Evolutionary conservation across 306 rosid genomes (phyloP).

Genomic region (Pyrus communis): DNA sequence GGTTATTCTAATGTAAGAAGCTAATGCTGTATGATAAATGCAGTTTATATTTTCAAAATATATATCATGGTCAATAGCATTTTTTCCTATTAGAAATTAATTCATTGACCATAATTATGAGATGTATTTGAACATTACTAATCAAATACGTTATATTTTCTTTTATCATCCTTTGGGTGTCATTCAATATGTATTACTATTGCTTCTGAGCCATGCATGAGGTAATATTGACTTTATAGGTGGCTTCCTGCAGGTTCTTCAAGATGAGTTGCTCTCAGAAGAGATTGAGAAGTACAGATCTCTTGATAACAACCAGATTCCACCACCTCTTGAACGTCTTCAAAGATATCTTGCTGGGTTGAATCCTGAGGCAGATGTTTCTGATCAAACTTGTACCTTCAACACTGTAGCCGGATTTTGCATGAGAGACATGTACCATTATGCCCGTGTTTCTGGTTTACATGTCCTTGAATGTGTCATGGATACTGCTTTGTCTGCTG

Average conservation of each 20-base stretch:
- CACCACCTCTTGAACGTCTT: conserved; percentile 63
- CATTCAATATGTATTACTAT: background rate
- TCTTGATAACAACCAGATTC: conserved; percentile 49
- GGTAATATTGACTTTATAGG: conserved; percentile 12
- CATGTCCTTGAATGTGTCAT: conserved; percentile 85
- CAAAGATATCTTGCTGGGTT: conserved; percentile 39
- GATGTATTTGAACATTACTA: background rate
- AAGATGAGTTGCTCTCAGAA: conserved; percentile 69
- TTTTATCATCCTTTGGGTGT: background rate
- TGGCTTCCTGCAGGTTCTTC: conserved; percentile 50
- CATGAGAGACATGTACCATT: conserved; percentile 73
- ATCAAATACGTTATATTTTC: background rate
- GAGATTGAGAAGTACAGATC: conserved; percentile 64
- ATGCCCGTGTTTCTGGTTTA: conserved; percentile 85
- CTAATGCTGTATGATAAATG: background rate
- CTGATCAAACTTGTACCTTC: conserved; percentile 24
- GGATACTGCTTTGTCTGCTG: conserved; percentile 79
- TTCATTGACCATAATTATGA: background rate
- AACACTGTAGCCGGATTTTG: conserved; percentile 48
- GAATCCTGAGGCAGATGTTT: conserved; percentile 31
- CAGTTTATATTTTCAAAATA: background rate
- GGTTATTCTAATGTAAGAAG: background rate
- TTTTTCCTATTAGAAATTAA: background rate
- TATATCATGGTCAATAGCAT: background rate
- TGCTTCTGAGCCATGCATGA: background rate